Conservation (phyloP, 1,139 yeast genomes). For the Hyphopichia pseudoburtonii region DNA sequence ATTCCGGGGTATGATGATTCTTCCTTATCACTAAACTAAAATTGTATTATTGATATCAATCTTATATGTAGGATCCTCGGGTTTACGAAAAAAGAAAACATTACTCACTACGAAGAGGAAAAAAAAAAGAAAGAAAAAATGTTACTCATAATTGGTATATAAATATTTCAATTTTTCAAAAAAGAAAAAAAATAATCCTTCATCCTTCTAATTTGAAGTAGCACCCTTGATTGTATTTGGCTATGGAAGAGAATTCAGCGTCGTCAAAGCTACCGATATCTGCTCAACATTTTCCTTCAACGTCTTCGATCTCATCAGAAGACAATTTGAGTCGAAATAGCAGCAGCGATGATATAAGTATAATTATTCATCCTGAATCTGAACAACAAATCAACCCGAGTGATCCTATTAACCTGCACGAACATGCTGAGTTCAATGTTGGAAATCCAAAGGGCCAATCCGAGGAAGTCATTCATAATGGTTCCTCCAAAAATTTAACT, state of each 20-base stretch:
- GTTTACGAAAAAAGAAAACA: too few relatives aligned
- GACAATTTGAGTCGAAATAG: constrained; percentile 1
- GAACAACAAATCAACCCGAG: not conserved
- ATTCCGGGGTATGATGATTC: too few relatives aligned
- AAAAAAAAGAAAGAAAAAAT: too few relatives aligned
- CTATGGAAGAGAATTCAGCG: constrained; percentile 3
- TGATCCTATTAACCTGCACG: constrained; percentile 2
- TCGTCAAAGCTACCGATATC: not conserved
- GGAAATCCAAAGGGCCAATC: too few relatives aligned
- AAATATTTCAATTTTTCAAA: too few relatives aligned
- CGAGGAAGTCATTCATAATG: too few relatives aligned
- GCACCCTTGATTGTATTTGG: not conserved
- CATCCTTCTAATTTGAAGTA: not conserved
- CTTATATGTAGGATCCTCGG: too few relatives aligned
- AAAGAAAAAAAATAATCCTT: too few relatives aligned
- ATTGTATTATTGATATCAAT: too few relatives aligned
- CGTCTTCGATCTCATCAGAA: constrained; percentile 1
- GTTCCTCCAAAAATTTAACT: too few relatives aligned
- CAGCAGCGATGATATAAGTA: constrained; percentile 2
- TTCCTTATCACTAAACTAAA: too few relatives aligned
- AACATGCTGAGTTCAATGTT: constrained; percentile 2
- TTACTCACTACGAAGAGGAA: too few relatives aligned
- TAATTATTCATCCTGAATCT: constrained; percentile 3
- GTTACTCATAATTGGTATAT: not conserved
- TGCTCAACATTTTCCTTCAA: not conserved